phyloP scores from a whole-genome alignment of 1,284 basidiomycete species.

The Moniliophthora roreri region DNA sequence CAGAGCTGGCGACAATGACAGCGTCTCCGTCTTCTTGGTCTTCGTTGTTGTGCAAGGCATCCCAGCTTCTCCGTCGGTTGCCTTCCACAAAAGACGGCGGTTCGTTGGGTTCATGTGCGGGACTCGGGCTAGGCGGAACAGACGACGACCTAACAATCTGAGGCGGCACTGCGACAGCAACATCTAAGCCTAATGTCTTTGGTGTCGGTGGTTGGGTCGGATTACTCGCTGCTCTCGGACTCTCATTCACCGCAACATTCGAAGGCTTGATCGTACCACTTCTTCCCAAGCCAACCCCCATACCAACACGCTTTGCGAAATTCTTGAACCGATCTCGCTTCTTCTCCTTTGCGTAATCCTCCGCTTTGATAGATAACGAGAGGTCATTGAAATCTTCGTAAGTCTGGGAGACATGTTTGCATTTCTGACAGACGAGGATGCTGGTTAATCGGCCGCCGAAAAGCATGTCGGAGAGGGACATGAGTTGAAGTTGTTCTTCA shows the following conservation, averaged over 20 bases:
- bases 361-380: constrained; percentile 81
- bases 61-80: constrained; percentile 41
- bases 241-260: neutral
- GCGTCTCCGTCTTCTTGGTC: constrained; percentile 11
- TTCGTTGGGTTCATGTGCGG: constrained; percentile 25
- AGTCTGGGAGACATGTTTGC: constrained; percentile 89
- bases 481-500: constrained; percentile 42
- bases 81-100: constrained; percentile 23
- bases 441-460: constrained; percentile 88
- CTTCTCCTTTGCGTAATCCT: constrained; percentile 64
- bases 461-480: constrained; percentile 84
- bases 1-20: neutral
- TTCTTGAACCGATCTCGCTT: constrained; percentile 74
- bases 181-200: neutral
- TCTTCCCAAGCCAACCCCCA: constrained; percentile 38
- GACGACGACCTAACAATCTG: constrained; percentile 41
- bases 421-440: constrained; percentile 91
- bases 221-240: neutral
- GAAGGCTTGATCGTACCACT: constrained; percentile 2
- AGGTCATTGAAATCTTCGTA: constrained; percentile 95
- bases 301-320: constrained; percentile 53
- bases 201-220: neutral
- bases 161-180: neutral
- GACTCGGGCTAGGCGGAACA: constrained; percentile 46
- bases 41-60: constrained; percentile 23